Evolutionary conservation across 257 asterid species (phyloP).

Genomic region (Solanum bulbocastanum): DNA sequence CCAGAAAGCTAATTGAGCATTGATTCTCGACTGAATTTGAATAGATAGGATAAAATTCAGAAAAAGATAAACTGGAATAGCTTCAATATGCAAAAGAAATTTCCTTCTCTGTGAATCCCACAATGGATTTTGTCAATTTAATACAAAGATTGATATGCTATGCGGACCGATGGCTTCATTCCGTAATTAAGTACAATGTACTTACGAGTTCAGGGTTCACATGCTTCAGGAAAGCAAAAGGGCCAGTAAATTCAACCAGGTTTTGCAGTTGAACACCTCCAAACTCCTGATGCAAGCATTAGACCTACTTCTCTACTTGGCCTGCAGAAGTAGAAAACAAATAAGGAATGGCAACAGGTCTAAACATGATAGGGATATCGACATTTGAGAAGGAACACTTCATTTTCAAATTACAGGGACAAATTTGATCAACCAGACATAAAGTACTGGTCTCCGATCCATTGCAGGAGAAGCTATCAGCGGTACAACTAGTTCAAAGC

Average conservation of each 20-base stretch:
- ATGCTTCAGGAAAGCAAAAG: constrained; percentile 13
- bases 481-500: not conserved
- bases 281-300: constrained; percentile 2
- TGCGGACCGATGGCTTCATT: constrained; percentile 75
- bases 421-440: not conserved
- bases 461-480: not conserved
- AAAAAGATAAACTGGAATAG: not conserved
- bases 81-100: constrained; percentile 1
- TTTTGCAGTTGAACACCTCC: constrained; percentile 7
- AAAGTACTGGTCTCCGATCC: not conserved
- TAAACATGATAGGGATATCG: not conserved
- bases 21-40: not conserved
- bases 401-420: not conserved
- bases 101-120: constrained; percentile 7
- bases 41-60: not conserved
- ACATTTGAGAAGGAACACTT: not conserved
- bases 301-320: constrained; percentile 18
- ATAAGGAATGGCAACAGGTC: not conserved
- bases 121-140: constrained; percentile 15
- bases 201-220: constrained; percentile 17
- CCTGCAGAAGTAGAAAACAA: not conserved
- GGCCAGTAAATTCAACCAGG: constrained; percentile 15
- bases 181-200: constrained; percentile 24
- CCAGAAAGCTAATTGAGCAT: not conserved
- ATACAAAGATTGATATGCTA: constrained; percentile 20